Conservation (phyloP, 176 grass and related monocot genomes). For the Elaeis guineensis region DNA sequence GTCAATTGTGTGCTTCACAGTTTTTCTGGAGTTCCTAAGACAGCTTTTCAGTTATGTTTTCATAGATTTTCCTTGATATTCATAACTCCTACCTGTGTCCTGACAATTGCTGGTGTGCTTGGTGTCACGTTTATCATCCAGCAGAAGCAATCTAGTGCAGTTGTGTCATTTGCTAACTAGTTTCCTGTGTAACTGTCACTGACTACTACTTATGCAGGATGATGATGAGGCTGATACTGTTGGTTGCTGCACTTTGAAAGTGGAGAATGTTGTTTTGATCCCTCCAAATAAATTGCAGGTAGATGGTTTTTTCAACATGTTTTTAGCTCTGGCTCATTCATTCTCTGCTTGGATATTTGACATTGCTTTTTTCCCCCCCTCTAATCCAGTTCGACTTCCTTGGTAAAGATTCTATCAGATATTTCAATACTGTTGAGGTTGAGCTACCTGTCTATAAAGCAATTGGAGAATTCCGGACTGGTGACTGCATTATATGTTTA, state of each 20-base stretch:
- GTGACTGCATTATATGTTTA: slow-evolving; percentile 18
- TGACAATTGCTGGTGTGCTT: too few species aligned
- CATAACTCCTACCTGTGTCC: too few species aligned
- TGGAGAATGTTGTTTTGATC: slow-evolving; percentile 79
- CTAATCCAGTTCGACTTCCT: slow-evolving; percentile 84
- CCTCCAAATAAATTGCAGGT: slow-evolving; percentile 92
- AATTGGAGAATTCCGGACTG: slow-evolving; percentile 62
- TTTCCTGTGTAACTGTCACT: too few species aligned
- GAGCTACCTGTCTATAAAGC: slow-evolving; percentile 80
- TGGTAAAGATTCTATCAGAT: slow-evolving; percentile 99
- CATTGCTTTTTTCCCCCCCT: slow-evolving; percentile 1
- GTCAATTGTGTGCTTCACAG: too few species aligned
- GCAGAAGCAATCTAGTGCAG: too few species aligned
- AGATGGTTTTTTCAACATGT: neutral
- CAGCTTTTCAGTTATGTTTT: too few species aligned
- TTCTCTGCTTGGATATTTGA: too few species aligned
- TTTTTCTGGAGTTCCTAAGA: too few species aligned
- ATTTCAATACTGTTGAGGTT: slow-evolving; percentile 89
- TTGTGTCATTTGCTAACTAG: too few species aligned
- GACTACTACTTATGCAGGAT: slow-evolving; percentile 38
- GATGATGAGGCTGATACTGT: slow-evolving; percentile 99
- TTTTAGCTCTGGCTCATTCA: too few species aligned
- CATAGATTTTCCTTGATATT: too few species aligned
- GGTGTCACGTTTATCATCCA: too few species aligned
- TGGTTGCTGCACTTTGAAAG: slow-evolving; percentile 90